Evolutionary conservation across 2,329 filamentous ascomycete species (phyloP), one percentile per base, ranked within the genome.

Genomic region (Fusarium irregulare): DNA sequence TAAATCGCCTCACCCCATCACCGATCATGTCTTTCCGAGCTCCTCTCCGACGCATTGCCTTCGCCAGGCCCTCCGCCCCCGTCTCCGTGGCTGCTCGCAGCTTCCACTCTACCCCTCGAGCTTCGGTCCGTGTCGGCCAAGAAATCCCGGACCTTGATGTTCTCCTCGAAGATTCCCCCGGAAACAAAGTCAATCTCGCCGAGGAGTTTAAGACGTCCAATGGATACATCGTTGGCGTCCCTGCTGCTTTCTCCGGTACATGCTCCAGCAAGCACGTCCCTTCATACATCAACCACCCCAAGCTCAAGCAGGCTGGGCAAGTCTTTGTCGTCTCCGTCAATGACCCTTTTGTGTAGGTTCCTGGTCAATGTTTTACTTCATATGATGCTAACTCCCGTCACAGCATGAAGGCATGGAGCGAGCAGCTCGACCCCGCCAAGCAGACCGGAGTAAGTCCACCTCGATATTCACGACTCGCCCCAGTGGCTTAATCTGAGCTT

Each of bases 261-360:
- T 88, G 86, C 83, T 89, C 87, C 47, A 81, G 83, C 76, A 83
- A 79, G 68, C 95, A 98, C 78, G 86, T 98, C 47, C 95, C 95
- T 1, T 92, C 92, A 58, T 98, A 94, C 83, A 91, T 98, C 80
- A 90, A 89, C 77, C 92, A 93, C 78, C 86, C 91, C 58, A 89
- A 91, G 79, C 86, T 97, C 74, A 92, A 92, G 83, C 85, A 91
- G 65, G 93, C 92, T 30, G 94, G 94, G 50, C 86, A 92, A 76
- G 92, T 97, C 47, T 97, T 97, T 76, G 93, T 98, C 42, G 89
- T 98, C 60, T 90, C 92, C 18, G 94, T 98, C 78, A 98, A 98
- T 79, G 95, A 98, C 79, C 89, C 94, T 21, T 98, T 98, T 79
- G 94, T 97, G 92, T 97, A 85, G 82, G 92, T 83, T 45, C 18